These are phyloP conservation scores for Paecilomyces variotii DNA, from an alignment of 2,329 filamentous ascomycete species.

Conservation along the genomic window DNA sequence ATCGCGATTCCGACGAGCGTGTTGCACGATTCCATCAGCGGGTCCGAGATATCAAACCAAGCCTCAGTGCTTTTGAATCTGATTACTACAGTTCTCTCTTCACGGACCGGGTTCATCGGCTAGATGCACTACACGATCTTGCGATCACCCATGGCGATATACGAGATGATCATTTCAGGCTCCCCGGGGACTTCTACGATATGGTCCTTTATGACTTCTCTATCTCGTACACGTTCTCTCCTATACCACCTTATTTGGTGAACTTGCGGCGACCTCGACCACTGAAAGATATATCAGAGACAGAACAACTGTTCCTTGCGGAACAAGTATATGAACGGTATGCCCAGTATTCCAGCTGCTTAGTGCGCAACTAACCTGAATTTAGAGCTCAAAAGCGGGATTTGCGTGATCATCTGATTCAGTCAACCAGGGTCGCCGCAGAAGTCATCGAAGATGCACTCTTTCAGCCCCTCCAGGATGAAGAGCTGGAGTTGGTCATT, in stretches of 20 bases:
- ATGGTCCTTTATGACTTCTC: slow-evolving; percentile 11
- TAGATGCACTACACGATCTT: slow-evolving; percentile 6
- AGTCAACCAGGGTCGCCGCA: neutral
- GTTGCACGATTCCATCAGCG: neutral
- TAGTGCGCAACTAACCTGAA: neutral
- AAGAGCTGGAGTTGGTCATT: neutral
- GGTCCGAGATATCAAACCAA: neutral
- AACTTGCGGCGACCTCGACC: neutral
- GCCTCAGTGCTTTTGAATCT: slow-evolving; percentile 5
- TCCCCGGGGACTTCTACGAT: slow-evolving; percentile 10
- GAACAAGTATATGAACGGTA: neutral
- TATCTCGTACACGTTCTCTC: slow-evolving; percentile 4
- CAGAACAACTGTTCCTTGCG: neutral
- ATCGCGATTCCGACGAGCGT: neutral
- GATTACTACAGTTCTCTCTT: slow-evolving; percentile 7
- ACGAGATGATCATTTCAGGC: slow-evolving; percentile 9
- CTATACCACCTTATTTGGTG: slow-evolving; percentile 1
- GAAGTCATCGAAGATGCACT: neutral
- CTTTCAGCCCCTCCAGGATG: neutral
- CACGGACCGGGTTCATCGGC: slow-evolving; percentile 6
- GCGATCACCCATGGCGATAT: slow-evolving; percentile 10
- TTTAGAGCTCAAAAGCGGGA: neutral
- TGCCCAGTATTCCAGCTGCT: neutral
- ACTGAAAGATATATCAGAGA: neutral
- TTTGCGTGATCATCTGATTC: neutral